Conservation (phyloP, 164 flowering plant genomes). For the Stephania yunnanensis region DNA sequence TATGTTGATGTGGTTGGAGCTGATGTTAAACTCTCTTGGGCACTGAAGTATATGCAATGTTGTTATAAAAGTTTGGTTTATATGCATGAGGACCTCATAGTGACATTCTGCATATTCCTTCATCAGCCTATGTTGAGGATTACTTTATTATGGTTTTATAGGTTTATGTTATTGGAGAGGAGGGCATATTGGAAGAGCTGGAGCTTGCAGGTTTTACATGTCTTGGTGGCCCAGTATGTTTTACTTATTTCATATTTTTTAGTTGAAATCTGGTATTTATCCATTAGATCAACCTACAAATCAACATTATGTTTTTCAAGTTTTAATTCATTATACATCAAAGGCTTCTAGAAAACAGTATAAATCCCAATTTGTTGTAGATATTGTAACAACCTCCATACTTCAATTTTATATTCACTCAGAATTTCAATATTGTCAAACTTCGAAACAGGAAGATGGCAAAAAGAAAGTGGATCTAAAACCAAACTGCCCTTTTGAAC, state of each 20-base stretch:
- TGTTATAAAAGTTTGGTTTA: neutral
- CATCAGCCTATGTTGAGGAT: neutral
- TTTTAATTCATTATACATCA: too few species aligned
- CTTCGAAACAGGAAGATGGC: constrained; percentile 66
- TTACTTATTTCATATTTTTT: neutral
- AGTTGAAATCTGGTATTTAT: neutral
- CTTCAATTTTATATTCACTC: neutral
- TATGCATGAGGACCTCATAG: neutral
- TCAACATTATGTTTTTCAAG: too few species aligned
- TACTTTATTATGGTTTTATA: constrained; percentile 20
- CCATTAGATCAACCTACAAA: neutral
- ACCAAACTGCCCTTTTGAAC: constrained; percentile 52
- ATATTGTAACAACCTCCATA: neutral
- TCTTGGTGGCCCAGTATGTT: neutral
- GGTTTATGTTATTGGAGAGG: constrained; percentile 90
- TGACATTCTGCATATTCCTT: neutral
- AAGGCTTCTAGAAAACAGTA: too few species aligned
- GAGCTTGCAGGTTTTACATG: constrained; percentile 71
- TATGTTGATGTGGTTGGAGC: neutral
- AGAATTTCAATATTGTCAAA: neutral
- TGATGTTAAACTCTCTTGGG: neutral
- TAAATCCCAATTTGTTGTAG: too few species aligned
- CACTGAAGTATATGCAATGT: neutral
- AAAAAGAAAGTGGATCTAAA: constrained; percentile 50
- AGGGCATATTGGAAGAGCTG: constrained; percentile 87